A percentile compares a stretch with the other conserved stretches of the same genome.
phyloP scores from a whole-genome alignment of 352 stramenopile genomes.

The Hyaloperonospora brassicae region DNA sequence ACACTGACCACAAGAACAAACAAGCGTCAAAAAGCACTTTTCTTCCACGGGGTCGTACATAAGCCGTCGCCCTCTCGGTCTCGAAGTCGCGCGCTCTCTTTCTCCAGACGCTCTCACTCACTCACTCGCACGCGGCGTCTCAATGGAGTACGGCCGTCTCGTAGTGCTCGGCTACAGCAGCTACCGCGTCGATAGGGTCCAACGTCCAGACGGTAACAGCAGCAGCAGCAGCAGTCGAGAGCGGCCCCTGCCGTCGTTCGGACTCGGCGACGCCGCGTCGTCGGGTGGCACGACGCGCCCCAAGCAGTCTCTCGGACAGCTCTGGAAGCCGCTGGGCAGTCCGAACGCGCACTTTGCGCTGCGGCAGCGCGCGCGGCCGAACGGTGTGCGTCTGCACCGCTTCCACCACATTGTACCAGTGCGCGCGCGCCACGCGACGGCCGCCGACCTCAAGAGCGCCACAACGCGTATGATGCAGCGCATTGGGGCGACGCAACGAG shows the following conservation, averaged over 20 bases:
- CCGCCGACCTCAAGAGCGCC: slow-evolving; percentile 34
- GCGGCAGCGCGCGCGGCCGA: slow-evolving; percentile 34
- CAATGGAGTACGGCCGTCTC: slow-evolving; percentile 75
- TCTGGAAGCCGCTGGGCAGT: slow-evolving; percentile 65
- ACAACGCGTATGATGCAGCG: slow-evolving; percentile 52
- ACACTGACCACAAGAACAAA: no score
- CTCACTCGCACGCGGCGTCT: slow-evolving; percentile 3
- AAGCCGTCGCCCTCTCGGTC: no score
- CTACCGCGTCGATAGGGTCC: slow-evolving; percentile 60
- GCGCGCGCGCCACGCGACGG: slow-evolving; percentile 1
- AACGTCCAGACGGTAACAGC: slow-evolving; percentile 3
- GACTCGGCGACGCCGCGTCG: slow-evolving; percentile 21
- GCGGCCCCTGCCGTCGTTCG: slow-evolving; percentile 25
- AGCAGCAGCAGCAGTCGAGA: slow-evolving; percentile 12
- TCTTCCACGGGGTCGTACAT: no score
- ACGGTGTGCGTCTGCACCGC: slow-evolving; percentile 40
- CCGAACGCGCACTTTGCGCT: slow-evolving; percentile 68
- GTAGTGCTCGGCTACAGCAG: slow-evolving; percentile 80
- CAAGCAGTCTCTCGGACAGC: slow-evolving; percentile 43
- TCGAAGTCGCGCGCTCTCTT: background rate
- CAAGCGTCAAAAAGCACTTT: no score
- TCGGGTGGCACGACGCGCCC: slow-evolving; percentile 6
- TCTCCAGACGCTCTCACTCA: slow-evolving; percentile 2
- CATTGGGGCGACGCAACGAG: slow-evolving; percentile 26
- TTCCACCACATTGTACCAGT: slow-evolving; percentile 54